Percentiles rank a stretch among this genome's conserved stretches.
These are phyloP conservation scores for Syzygium grande DNA, from an alignment of 345 rosid species.

Conservation along the genomic window DNA sequence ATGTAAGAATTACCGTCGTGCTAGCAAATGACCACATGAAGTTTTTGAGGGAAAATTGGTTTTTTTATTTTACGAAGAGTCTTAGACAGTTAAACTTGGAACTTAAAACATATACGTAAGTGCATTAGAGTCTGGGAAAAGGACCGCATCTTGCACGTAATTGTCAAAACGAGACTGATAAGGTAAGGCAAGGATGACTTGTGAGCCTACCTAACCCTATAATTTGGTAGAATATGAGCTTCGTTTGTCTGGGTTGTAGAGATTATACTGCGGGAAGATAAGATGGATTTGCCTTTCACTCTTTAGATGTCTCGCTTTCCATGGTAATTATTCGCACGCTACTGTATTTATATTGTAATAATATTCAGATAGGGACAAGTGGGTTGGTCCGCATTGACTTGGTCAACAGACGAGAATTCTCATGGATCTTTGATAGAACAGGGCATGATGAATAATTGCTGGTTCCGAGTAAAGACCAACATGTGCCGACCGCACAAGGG, in stretches of 20 bases:
- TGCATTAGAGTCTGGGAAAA: neutral
- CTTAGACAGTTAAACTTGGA: too few species aligned
- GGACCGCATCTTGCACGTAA: neutral
- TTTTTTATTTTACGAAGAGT: too few species aligned
- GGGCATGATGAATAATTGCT: constrained; percentile 99
- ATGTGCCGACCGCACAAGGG: constrained; percentile 77
- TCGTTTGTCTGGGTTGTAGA: neutral
- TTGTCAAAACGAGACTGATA: neutral
- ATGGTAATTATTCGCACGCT: neutral
- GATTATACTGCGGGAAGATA: neutral
- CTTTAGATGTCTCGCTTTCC: neutral
- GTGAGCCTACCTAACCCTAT: neutral
- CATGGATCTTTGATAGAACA: constrained; percentile 6
- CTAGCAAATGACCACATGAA: neutral
- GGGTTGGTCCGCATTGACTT: neutral
- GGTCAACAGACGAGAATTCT: neutral
- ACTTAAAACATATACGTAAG: neutral
- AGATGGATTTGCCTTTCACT: neutral
- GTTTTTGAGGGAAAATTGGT: neutral
- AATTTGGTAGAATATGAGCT: neutral
- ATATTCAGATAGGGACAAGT: neutral
- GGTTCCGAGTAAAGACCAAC: constrained; percentile 81
- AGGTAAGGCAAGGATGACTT: neutral
- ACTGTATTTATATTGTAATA: neutral
- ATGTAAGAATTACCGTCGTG: neutral